Conservation (phyloP, 345 rosid species). For the Sisymbrium irio region DNA sequence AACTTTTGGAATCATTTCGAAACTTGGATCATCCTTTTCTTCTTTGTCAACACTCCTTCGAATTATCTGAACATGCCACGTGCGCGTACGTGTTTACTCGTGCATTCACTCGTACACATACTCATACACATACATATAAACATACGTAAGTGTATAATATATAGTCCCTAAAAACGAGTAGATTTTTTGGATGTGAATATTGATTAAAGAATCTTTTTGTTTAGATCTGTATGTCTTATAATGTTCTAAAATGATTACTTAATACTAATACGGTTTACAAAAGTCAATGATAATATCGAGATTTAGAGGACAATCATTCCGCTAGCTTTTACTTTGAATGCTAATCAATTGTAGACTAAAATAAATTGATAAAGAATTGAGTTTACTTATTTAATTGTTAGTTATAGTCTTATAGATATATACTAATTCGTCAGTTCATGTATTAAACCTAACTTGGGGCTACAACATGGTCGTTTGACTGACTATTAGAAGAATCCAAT, state of each 20-base stretch:
- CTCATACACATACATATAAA: background rate
- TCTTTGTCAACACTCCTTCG: conserved; percentile 18
- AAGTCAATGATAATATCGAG: conserved; percentile 29
- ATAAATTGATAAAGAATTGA: background rate
- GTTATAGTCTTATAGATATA: background rate
- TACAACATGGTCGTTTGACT: background rate
- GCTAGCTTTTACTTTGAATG: background rate
- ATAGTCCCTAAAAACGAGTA: background rate
- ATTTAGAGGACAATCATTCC: conserved; percentile 33
- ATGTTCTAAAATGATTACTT: background rate
- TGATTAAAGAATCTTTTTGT: conserved; percentile 11
- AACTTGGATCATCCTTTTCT: conserved; percentile 25
- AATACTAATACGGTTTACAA: background rate
- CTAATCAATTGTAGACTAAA: conserved; percentile 1
- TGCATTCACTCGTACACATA: background rate
- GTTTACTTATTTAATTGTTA: background rate
- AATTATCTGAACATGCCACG: conserved; percentile 21
- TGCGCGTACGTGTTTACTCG: conserved; percentile 16
- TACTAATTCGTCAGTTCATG: background rate
- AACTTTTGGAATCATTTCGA: conserved; percentile 30
- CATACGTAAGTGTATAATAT: too few species aligned
- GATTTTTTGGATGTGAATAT: background rate
- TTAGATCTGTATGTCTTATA: background rate
- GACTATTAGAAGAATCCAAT: conserved; percentile 28
- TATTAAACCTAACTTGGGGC: conserved; percentile 2